A percentile compares a stretch with the other conserved stretches of the same genome.
phyloP scores from a whole-genome alignment of 148 eudicot species.

The Spergularia bocconei region DNA sequence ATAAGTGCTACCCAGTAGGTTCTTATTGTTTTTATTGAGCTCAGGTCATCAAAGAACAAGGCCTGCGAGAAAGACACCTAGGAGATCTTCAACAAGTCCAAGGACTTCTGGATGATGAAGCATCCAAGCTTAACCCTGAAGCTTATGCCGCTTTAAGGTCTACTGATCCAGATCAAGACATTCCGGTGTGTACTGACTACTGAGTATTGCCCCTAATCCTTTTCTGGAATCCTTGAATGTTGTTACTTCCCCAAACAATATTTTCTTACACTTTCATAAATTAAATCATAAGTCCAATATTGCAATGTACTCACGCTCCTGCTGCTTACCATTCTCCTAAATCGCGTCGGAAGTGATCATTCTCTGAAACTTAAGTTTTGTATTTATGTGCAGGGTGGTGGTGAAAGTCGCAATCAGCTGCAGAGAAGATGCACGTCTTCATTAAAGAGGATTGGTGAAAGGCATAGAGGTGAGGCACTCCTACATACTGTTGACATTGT shows the following conservation, averaged over 20 bases:
- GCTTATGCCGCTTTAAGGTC: constrained; percentile 63
- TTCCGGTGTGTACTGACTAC: constrained; percentile 51
- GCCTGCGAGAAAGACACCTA: constrained; percentile 74
- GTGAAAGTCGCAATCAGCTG: constrained; percentile 77
- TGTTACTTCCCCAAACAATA: no score
- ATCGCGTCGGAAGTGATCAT: no score
- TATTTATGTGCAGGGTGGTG: constrained; percentile 67
- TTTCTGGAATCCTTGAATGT: no score
- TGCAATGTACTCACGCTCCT: no score
- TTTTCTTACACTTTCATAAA: no score
- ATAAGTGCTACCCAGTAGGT: not conserved
- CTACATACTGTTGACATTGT: not conserved
- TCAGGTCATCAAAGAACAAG: constrained; percentile 66
- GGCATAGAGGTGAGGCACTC: constrained; percentile 54
- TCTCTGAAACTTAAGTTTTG: not conserved
- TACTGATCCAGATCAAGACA: constrained; percentile 44
- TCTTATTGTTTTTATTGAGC: not conserved
- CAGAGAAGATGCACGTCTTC: constrained; percentile 62
- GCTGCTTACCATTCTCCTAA: no score
- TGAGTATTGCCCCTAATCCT: no score
- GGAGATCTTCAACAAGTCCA: constrained; percentile 85
- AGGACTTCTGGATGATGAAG: constrained; percentile 48
- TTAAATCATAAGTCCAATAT: no score
- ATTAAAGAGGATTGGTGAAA: constrained; percentile 58
- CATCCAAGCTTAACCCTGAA: constrained; percentile 40